These are phyloP conservation scores for Zygosaccharomyces gambellarensis DNA, from an alignment of 805 yeast genomes.

Conservation along the genomic window DNA sequence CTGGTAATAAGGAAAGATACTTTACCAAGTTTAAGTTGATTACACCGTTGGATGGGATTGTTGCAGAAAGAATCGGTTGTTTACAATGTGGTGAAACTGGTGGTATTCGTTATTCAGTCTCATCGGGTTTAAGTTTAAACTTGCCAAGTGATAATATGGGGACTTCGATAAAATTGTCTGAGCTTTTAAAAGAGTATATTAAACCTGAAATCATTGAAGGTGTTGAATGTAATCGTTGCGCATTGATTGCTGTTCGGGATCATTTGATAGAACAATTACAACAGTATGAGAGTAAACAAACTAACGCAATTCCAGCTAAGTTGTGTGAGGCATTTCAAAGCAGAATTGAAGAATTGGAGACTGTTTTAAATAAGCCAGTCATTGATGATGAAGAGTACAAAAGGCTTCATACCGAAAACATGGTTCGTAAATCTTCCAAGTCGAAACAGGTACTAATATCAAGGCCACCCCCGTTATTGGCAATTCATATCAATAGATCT, in stretches of 20 bases:
- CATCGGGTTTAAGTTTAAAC: constrained; percentile 68
- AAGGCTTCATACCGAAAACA: constrained; percentile 65
- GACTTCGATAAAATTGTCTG: constrained; percentile 43
- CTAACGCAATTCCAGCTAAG: constrained; percentile 25
- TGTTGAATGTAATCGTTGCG: constrained; percentile 93
- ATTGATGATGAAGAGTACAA: constrained; percentile 79
- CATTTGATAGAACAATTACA: constrained; percentile 41
- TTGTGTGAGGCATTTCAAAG: constrained; percentile 35
- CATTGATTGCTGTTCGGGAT: constrained; percentile 56
- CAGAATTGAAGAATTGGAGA: constrained; percentile 46
- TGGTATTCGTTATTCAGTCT: constrained; percentile 78
- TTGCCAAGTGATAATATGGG: constrained; percentile 49
- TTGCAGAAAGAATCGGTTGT: constrained; percentile 88
- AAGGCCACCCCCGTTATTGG: constrained; percentile 75
- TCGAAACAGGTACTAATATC: constrained; percentile 77
- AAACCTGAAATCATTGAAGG: constrained; percentile 84
- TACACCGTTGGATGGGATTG: constrained; percentile 89
- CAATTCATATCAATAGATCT: constrained; percentile 87
- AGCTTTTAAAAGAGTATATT: constrained; percentile 60
- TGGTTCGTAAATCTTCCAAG: constrained; percentile 70
- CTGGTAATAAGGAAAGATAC: constrained; percentile 35
- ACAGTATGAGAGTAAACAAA: constrained; percentile 23
- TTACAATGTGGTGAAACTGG: constrained; percentile 89
- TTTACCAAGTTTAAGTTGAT: constrained; percentile 51
- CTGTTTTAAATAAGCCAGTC: constrained; percentile 57